Base-by-base conservation (phyloP, 164 flowering plant genomes). In the Malania oleifera region DNA sequence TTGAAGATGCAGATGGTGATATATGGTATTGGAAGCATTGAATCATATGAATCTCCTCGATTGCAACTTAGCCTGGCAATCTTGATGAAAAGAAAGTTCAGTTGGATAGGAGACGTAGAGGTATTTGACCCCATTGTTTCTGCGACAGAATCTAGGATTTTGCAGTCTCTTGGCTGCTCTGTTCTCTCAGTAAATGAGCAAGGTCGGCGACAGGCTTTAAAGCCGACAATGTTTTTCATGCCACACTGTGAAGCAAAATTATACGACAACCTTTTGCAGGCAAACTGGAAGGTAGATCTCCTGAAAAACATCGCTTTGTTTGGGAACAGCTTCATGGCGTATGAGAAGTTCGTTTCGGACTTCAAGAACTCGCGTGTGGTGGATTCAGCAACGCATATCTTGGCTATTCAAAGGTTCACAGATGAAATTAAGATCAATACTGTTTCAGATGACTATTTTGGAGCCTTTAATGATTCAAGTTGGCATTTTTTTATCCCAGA, bases 11-110 rank as follows among this genome's bases (percentile, higher is more conserved):
- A 70, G 62, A 83, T 89, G 98, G 91, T 92, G 29, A 69, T 92
- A 13, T 92, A 89, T 67, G 97, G 97, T 17, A 89, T 92, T 47
- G 96, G 98, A 20, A 92, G 90, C 79, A 84, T 92, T 29, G 91
- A 87, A 47, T 79, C 82, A 3, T 78, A 69, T 50, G 86, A 84
- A 40, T 34, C 74, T 10, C 85, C 98, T 10, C 68, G 96, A 13
- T 50, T 86, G 68, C 96, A 92, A 72, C 83, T 89, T 1, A 68
- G 86, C 41, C 72, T 89, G 19, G 96, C 90, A 5, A 63, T 92
- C 49, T 71, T 86, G 75, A 63, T 92, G 73, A 80, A 80, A 60
- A 80, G 77, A 62, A 73, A 58, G 24, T 74, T 89, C 41, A 61
- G 63, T 57, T 92, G 95, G 89, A 73, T 89, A 27, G 89, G 91